These are phyloP conservation scores for Byssothecium circinans DNA, from an alignment of 2,329 filamentous ascomycete genomes.

Conservation along the genomic window DNA sequence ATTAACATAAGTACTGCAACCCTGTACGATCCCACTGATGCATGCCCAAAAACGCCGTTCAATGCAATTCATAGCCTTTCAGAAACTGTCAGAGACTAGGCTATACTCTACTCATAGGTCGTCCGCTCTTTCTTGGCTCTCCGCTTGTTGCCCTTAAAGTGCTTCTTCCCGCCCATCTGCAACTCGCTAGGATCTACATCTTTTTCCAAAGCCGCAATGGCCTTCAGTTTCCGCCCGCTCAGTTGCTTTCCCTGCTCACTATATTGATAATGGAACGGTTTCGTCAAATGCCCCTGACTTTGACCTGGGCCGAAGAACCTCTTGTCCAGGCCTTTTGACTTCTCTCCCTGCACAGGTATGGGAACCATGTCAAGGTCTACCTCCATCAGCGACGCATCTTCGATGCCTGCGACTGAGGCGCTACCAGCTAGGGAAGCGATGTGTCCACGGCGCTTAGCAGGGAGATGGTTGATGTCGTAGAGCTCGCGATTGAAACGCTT, in stretches of 20 bases:
- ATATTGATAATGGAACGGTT: constrained; percentile 90
- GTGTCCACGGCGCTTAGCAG: constrained; percentile 73
- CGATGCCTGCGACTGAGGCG: constrained; percentile 39
- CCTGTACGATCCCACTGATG: neutral
- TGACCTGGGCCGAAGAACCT: constrained; percentile 78
- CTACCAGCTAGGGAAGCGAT: constrained; percentile 54
- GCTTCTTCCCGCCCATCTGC: constrained; percentile 76
- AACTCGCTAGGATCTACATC: constrained; percentile 82
- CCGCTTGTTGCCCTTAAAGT: constrained; percentile 79
- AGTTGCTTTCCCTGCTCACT: constrained; percentile 81
- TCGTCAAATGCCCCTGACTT: constrained; percentile 65
- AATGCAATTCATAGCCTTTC: neutral
- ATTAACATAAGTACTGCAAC: too few relatives aligned
- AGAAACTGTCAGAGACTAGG: neutral
- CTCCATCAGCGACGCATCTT: constrained; percentile 48
- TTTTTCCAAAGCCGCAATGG: constrained; percentile 80
- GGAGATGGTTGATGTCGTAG: constrained; percentile 80
- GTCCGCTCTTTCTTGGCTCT: constrained; percentile 57
- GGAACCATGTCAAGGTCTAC: constrained; percentile 54
- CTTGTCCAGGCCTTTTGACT: constrained; percentile 78
- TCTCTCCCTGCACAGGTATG: constrained; percentile 60
- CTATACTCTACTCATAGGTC: constrained; percentile 39
- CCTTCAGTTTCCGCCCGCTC: constrained; percentile 78
- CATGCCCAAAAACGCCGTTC: neutral
- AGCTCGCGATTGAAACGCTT: constrained; percentile 84